These are phyloP conservation scores for Mycena crocata DNA, from an alignment of 768 basidiomycete genomes.

Conservation along the genomic window DNA sequence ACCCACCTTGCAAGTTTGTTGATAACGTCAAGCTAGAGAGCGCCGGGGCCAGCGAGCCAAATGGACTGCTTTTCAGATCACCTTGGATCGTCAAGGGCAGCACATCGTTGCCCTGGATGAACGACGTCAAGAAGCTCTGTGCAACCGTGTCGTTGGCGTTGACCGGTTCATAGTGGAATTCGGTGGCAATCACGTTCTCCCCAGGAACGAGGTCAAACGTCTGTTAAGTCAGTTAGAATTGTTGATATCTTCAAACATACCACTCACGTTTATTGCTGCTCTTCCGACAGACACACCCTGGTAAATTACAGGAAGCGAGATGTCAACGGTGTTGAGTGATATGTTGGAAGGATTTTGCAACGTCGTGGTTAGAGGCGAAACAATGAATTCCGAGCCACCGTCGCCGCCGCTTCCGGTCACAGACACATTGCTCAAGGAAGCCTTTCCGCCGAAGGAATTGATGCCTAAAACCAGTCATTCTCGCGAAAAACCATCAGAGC, in stretches of 20 bases:
- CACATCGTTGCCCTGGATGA: slow-evolving; percentile 62
- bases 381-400: slow-evolving; percentile 69
- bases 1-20: slow-evolving; percentile 61
- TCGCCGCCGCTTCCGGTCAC: slow-evolving; percentile 74
- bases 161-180: slow-evolving; percentile 77
- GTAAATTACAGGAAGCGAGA: slow-evolving; percentile 70
- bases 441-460: slow-evolving; percentile 65
- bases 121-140: slow-evolving; percentile 67
- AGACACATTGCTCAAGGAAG: slow-evolving; percentile 64
- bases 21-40: slow-evolving; percentile 64
- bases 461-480: slow-evolving; percentile 55
- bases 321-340: slow-evolving; percentile 66
- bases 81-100: slow-evolving; percentile 70
- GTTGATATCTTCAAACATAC: neutral
- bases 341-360: slow-evolving; percentile 78
- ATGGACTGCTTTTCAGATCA: slow-evolving; percentile 70
- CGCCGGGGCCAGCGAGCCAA: slow-evolving; percentile 66
- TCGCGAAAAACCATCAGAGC: neutral
- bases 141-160: slow-evolving; percentile 76
- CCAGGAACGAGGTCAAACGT: slow-evolving; percentile 70
- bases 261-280: slow-evolving; percentile 68
- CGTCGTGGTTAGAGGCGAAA: slow-evolving; percentile 65
- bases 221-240: slow-evolving; percentile 44
- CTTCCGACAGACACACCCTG: slow-evolving; percentile 67
- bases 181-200: slow-evolving; percentile 60